Conservation (phyloP, 139 green algal genomes). For the Chlorella vulgaris region DNA sequence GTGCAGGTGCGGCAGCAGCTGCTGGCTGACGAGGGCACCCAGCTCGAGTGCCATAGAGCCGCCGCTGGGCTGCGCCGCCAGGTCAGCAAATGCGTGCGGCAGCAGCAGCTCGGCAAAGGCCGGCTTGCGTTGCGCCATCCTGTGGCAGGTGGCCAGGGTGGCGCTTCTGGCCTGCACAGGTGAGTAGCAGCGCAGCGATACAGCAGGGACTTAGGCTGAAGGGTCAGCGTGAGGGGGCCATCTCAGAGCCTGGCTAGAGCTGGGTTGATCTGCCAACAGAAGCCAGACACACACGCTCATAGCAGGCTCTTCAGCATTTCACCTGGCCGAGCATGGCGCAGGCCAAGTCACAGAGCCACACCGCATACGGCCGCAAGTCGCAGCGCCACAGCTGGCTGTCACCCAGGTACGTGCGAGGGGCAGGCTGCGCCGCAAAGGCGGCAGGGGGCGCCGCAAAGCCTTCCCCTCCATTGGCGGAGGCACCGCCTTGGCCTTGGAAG, state of each 20-base stretch:
- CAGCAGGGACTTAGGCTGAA: no score
- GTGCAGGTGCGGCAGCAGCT: conserved; percentile 33
- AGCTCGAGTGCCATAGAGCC: conserved; percentile 18
- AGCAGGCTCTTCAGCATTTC: no score
- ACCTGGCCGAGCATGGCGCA: conserved; percentile 51
- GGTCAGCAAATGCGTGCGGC: conserved; percentile 54
- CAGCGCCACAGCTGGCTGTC: conserved; percentile 38
- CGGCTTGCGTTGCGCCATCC: conserved; percentile 47
- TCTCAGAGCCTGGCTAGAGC: no score
- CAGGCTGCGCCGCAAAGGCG: background rate
- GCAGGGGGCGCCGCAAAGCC: no score
- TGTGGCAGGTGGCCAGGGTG: conserved; percentile 38
- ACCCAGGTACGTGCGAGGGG: conserved; percentile 4
- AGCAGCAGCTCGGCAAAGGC: conserved; percentile 66
- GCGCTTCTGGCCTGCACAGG: conserved; percentile 17
- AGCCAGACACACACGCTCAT: no score
- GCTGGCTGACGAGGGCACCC: background rate
- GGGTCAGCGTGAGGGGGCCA: no score
- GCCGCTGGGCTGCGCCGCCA: conserved; percentile 41
- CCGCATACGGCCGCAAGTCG: conserved; percentile 28
- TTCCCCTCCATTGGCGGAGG: no score
- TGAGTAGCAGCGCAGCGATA: background rate
- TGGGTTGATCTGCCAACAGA: no score
- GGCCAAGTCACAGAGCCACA: conserved; percentile 64
- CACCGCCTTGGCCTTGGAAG: no score